Conservation (phyloP, 768 basidiomycete species). For the Amanita molliuscula region DNA sequence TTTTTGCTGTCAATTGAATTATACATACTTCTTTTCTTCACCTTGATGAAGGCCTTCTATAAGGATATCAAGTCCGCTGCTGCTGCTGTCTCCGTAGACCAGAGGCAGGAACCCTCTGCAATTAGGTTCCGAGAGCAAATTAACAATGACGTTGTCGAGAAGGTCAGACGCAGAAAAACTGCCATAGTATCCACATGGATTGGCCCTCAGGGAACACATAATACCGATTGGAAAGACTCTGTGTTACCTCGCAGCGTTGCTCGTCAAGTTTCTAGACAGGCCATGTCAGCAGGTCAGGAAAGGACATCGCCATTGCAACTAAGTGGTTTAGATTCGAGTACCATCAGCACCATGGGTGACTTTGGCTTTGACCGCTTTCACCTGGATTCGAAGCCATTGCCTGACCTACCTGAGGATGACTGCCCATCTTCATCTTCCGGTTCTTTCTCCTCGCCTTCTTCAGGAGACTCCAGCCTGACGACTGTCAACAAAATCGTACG, state of each 20-base stretch:
- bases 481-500: conserved; percentile 45
- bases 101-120: neutral
- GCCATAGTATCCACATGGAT: neutral
- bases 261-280: neutral
- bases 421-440: neutral
- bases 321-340: neutral
- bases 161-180: neutral
- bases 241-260: neutral
- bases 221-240: neutral
- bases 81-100: neutral
- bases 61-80: conserved; percentile 8
- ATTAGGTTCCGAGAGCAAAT: neutral
- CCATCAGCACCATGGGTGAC: neutral
- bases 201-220: neutral
- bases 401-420: neutral
- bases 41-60: conserved; percentile 37
- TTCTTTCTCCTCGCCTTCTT: conserved; percentile 8
- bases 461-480: conserved; percentile 17
- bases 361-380: neutral
- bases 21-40: conserved; percentile 51
- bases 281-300: neutral
- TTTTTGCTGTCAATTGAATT: conserved; percentile 54
- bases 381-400: neutral
- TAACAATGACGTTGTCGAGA: neutral
- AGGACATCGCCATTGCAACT: neutral